Conservation (phyloP, 2,329 filamentous ascomycete genomes). For the Nakataea oryzae region DNA sequence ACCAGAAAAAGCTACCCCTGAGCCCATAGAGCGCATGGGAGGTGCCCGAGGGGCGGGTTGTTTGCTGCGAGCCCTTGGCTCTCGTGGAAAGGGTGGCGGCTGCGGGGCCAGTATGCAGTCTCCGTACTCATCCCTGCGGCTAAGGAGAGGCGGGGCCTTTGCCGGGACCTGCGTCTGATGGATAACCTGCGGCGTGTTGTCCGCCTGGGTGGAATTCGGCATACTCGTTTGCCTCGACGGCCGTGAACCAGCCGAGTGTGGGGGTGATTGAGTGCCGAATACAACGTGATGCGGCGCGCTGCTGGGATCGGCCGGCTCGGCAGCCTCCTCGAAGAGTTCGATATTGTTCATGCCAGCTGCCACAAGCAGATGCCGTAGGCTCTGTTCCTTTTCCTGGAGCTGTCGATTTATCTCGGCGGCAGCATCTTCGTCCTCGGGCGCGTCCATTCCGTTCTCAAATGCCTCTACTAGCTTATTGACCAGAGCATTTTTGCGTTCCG, state of each 20-base stretch:
- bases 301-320: constrained; percentile 14
- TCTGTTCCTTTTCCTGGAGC: constrained; percentile 31
- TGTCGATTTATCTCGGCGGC: constrained; percentile 36
- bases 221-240: constrained; percentile 19
- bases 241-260: constrained; percentile 15
- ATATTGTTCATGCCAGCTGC: constrained; percentile 34
- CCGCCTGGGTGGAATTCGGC: constrained; percentile 12
- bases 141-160: constrained; percentile 2
- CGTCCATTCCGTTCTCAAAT: constrained; percentile 40
- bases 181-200: constrained; percentile 34
- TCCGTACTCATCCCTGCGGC: background rate
- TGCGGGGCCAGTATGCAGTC: background rate
- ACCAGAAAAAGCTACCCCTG: background rate
- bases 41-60: background rate
- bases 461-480: constrained; percentile 35
- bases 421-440: constrained; percentile 37
- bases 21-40: background rate
- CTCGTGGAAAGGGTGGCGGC: constrained; percentile 1
- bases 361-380: constrained; percentile 28
- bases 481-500: constrained; percentile 32
- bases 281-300: constrained; percentile 23
- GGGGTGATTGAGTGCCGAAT: constrained; percentile 31
- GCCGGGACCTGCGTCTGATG: constrained; percentile 38
- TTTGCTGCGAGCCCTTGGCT: background rate
- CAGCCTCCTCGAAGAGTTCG: constrained; percentile 22